Evolutionary conservation across 768 basidiomycete genomes (phyloP), one percentile per base, ranked within the genome.

Genomic region (Tricholoma flavovirens): DNA sequence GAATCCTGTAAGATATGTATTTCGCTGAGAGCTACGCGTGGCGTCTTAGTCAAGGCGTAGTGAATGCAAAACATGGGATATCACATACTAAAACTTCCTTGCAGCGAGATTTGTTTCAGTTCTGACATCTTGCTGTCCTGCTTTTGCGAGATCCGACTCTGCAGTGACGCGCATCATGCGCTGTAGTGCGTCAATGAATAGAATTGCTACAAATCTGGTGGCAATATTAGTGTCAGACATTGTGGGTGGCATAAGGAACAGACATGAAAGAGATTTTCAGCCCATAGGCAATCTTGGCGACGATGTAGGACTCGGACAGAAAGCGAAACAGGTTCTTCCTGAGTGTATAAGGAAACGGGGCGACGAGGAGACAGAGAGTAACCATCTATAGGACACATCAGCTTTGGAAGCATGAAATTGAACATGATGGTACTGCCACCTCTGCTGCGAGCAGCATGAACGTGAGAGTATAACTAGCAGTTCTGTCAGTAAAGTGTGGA

Each of bases 251-350:
- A n/a, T 14, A 62, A 70, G 65, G 48, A 51, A 71, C 83, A 45
- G 56, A 90, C 90, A 97, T 94, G 78, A 96, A 97, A 8, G 91
- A 87, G 58, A 97, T 96, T 70, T 96, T 96, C 65, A 97, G 79
- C 19, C 77, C 93, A 67, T 97, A 97, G 6, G 93, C 90, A 56
- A 96, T 61, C 64, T 94, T 95, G 17, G 90, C 92, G 53, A 94
- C 75, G 56, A 87, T 67, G 54, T 78, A 73, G 50, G 81, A 90
- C 59, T 83, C 82, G 0, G 84, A 82, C 51, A 90, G 77, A 73
- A 88, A 91, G 19, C 70, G 74, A 62, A 96, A 92, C 49, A 95
- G 68, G 0, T 71, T 71, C 75, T 88, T 87, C 66, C 83, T 83
- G 59, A 92, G 61, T 5, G 75, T 69, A 70, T 90, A 87, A 1